These are phyloP conservation scores for Blastobotrys chiropterorum DNA, from an alignment of 805 yeast genomes.

Conservation along the genomic window DNA sequence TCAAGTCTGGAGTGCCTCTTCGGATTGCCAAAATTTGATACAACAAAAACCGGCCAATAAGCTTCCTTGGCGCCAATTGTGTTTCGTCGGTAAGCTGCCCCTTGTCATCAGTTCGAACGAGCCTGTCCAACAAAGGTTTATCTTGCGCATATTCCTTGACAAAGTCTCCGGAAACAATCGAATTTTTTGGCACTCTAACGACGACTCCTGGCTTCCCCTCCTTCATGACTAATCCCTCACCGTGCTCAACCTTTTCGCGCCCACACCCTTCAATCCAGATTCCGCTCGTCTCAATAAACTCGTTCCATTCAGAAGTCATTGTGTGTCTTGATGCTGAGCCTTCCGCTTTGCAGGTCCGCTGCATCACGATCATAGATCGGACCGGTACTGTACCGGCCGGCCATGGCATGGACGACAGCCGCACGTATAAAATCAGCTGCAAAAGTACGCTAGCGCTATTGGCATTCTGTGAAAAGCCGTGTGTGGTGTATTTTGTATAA, in stretches of 20 bases:
- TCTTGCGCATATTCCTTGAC: constrained; percentile 10
- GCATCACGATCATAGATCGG: too few species aligned
- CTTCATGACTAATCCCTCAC: not conserved
- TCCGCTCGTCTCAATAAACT: not conserved
- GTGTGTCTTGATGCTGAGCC: not conserved
- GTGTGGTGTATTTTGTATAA: too few species aligned
- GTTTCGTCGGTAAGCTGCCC: constrained; percentile 7
- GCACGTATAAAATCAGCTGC: too few species aligned
- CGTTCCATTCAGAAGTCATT: not conserved
- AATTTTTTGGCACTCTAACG: constrained; percentile 10
- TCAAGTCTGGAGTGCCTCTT: constrained; percentile 16
- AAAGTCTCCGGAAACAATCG: constrained; percentile 10
- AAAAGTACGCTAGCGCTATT: too few species aligned
- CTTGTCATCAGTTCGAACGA: constrained; percentile 8
- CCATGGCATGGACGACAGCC: too few species aligned
- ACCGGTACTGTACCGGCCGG: too few species aligned
- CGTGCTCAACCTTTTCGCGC: not conserved
- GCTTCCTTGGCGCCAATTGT: constrained; percentile 10
- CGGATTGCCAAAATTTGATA: constrained; percentile 14
- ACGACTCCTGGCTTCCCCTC: not conserved
- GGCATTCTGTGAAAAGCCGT: too few species aligned
- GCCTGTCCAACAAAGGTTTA: constrained; percentile 5
- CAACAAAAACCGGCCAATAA: constrained; percentile 14
- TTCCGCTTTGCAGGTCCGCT: too few species aligned
- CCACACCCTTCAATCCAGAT: not conserved